Conservation (phyloP, 768 basidiomycete genomes). For the Leccinum aurantiacum region DNA sequence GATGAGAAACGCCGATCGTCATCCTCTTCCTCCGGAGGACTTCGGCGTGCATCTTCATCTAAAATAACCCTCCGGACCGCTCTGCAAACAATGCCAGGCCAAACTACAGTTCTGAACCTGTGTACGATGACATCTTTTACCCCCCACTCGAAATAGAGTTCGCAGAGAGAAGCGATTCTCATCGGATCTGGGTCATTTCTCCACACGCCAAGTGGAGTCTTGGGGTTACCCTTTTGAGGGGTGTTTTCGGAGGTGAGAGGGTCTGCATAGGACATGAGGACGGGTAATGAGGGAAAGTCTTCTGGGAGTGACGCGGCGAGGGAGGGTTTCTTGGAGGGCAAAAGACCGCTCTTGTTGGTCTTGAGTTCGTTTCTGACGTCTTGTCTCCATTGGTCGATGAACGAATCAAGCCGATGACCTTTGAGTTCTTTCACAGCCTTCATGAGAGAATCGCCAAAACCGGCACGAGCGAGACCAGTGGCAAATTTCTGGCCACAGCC, state of each 20-base stretch:
- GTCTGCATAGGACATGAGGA: conserved; percentile 74
- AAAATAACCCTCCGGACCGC: conserved; percentile 66
- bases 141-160: conserved; percentile 92
- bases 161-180: conserved; percentile 75
- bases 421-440: conserved; percentile 54
- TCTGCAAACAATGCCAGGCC: conserved; percentile 71
- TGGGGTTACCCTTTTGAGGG: conserved; percentile 32
- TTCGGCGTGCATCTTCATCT: conserved; percentile 40
- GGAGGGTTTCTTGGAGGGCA: conserved; percentile 63
- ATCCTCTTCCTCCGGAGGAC: neutral
- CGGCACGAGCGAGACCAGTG: conserved; percentile 75
- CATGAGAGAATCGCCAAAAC: conserved; percentile 71
- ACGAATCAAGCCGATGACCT: conserved; percentile 45
- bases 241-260: conserved; percentile 74
- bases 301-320: conserved; percentile 64
- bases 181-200: conserved; percentile 63
- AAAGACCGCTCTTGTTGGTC: conserved; percentile 62
- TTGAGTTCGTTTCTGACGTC: conserved; percentile 62
- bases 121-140: conserved; percentile 79
- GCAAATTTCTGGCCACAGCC: conserved; percentile 73
- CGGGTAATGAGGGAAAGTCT: conserved; percentile 69
- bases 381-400: conserved; percentile 63
- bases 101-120: conserved; percentile 80
- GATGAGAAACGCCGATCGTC: conserved; percentile 4
- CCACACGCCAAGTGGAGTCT: conserved; percentile 44